Conservation (phyloP, 108 stramenopile genomes). For the Pseudonitzschia multistriata region DNA sequence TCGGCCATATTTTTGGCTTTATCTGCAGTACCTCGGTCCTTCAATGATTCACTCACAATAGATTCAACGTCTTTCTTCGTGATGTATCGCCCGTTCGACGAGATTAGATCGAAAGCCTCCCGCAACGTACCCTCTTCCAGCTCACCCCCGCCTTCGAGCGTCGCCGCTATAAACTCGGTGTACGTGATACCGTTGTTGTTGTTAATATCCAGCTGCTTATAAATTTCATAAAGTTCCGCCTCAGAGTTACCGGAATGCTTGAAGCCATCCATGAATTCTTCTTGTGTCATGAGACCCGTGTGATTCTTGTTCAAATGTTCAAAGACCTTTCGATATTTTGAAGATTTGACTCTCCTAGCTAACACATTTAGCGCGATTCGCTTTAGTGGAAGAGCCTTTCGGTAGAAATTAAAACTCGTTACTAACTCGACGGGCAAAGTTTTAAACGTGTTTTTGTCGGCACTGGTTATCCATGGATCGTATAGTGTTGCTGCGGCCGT, state of each 20-base stretch:
- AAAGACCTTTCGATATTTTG: conserved; percentile 56
- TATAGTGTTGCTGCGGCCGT: conserved; percentile 37
- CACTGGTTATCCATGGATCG: conserved; percentile 48
- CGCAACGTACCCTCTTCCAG: conserved; percentile 63
- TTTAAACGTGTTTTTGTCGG: conserved; percentile 7
- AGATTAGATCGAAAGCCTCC: conserved; percentile 81
- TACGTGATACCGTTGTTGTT: conserved; percentile 55
- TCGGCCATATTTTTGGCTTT: conserved; percentile 7
- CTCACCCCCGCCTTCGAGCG: conserved; percentile 50
- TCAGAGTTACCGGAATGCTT: conserved; percentile 39
- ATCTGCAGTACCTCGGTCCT: neutral
- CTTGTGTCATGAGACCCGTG: conserved; percentile 53
- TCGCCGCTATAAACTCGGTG: conserved; percentile 75
- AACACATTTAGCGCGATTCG: conserved; percentile 65
- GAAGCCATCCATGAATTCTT: conserved; percentile 74
- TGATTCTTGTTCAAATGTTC: conserved; percentile 38
- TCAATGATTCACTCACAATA: conserved; percentile 25
- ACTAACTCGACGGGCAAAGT: conserved; percentile 27
- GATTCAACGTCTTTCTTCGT: conserved; percentile 27
- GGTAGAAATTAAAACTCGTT: conserved; percentile 43
- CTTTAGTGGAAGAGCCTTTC: conserved; percentile 56
- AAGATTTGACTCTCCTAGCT: conserved; percentile 58
- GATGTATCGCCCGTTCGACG: conserved; percentile 53
- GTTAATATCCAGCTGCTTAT: conserved; percentile 55
- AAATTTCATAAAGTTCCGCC: conserved; percentile 55